Percentiles rank a stretch among this genome's conserved stretches.
phyloP scores from a whole-genome alignment of 1,284 basidiomycete genomes.

The Ustilago loliicola region DNA sequence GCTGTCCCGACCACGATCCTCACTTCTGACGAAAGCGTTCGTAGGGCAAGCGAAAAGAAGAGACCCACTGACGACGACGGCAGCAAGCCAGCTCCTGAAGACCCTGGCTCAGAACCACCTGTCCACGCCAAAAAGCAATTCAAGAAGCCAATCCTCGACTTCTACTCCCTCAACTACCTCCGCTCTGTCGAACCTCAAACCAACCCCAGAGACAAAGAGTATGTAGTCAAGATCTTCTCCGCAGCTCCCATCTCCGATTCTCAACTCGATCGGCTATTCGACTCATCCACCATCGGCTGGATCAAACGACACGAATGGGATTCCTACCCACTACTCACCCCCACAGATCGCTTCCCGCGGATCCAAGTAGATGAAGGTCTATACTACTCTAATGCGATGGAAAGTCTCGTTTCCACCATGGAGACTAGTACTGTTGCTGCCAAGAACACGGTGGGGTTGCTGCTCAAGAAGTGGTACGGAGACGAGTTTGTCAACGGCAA shows the following conservation, averaged over 20 bases:
- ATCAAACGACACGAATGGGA: slow-evolving; percentile 81
- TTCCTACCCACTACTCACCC: slow-evolving; percentile 76
- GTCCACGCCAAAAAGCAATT: neutral
- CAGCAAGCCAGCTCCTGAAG: neutral
- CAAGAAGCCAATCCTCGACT: slow-evolving; percentile 75
- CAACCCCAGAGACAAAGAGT: slow-evolving; percentile 38
- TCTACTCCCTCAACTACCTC: slow-evolving; percentile 91
- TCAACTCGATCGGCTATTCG: slow-evolving; percentile 74
- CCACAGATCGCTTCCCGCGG: slow-evolving; percentile 79
- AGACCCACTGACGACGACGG: neutral
- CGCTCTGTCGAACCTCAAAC: slow-evolving; percentile 73
- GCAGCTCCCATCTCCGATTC: slow-evolving; percentile 77
- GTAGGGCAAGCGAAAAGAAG: slow-evolving; percentile 35
- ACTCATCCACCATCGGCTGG: slow-evolving; percentile 75
- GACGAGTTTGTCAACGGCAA: slow-evolving; percentile 59
- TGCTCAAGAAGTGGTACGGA: slow-evolving; percentile 62
- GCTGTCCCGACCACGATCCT: slow-evolving; percentile 79
- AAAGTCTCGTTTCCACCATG: slow-evolving; percentile 77
- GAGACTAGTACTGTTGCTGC: slow-evolving; percentile 89
- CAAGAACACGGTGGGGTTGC: slow-evolving; percentile 76
- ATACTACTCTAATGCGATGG: slow-evolving; percentile 90
- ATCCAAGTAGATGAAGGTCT: slow-evolving; percentile 81
- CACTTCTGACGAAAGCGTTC: slow-evolving; percentile 72
- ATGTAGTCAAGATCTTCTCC: slow-evolving; percentile 79
- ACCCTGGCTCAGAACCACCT: slow-evolving; percentile 9